A percentile compares a stretch with the other conserved stretches of the same genome.
Conservation (phyloP, 768 basidiomycete species). For the Boletus sp. region DNA sequence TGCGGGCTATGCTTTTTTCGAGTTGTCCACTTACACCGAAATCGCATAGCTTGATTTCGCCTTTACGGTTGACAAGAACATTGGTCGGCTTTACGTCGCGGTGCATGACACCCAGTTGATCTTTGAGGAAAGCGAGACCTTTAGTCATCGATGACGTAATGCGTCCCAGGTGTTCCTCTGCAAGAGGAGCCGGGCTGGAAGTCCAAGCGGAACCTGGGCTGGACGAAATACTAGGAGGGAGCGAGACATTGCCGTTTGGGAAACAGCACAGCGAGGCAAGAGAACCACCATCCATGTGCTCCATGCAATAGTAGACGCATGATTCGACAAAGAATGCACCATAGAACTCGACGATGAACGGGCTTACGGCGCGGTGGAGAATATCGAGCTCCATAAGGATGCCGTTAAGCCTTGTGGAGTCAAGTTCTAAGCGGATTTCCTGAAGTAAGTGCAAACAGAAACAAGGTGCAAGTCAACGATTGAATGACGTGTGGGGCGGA, state of each 20-base stretch:
- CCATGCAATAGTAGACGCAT: constrained; percentile 99
- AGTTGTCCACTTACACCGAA: constrained; percentile 99
- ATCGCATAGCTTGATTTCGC: constrained; percentile 93
- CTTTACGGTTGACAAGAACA: constrained; percentile 84
- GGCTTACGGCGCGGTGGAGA: constrained; percentile 87
- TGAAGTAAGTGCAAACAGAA: constrained; percentile 32
- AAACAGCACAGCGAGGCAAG: constrained; percentile 70
- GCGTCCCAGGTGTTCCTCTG: constrained; percentile 78
- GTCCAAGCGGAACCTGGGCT: constrained; percentile 36
- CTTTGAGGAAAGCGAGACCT: constrained; percentile 94
- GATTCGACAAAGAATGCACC: constrained; percentile 99
- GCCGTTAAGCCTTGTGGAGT: constrained; percentile 87
- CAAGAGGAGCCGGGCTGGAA: constrained; percentile 40
- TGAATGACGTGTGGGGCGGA: constrained; percentile 11
- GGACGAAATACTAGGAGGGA: constrained; percentile 32
- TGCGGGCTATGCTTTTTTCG: constrained; percentile 94
- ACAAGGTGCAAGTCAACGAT: not conserved
- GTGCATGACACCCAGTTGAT: constrained; percentile 86
- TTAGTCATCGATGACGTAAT: constrained; percentile 82
- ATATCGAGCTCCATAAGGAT: constrained; percentile 99
- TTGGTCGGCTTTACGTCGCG: constrained; percentile 92
- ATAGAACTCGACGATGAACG: constrained; percentile 96
- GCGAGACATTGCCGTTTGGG: constrained; percentile 40
- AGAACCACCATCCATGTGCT: constrained; percentile 98
- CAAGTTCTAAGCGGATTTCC: constrained; percentile 98